Percentiles rank a stretch among this genome's conserved stretches.
Evolutionary conservation across 371 early-diverging fungal genomes (phyloP).

Genomic region (Mucor racemosus): DNA sequence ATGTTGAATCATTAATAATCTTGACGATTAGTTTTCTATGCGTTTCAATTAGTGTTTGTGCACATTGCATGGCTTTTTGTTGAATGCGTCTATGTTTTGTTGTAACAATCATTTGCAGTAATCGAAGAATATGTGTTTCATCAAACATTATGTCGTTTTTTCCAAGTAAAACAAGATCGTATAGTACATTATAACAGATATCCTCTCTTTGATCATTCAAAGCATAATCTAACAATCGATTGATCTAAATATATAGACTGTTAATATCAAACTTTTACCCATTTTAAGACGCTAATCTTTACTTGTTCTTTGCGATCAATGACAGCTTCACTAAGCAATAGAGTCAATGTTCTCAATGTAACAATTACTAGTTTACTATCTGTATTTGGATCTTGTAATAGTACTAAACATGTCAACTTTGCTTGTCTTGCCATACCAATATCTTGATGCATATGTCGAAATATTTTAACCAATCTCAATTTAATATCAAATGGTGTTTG

Average conservation of each 20-base stretch:
- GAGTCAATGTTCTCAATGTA: slow-evolving; percentile 53
- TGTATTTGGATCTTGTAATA: slow-evolving; percentile 43
- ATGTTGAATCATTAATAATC: neutral
- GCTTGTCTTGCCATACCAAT: slow-evolving; percentile 59
- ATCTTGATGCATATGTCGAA: slow-evolving; percentile 66
- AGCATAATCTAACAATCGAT: slow-evolving; percentile 42
- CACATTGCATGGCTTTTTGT: slow-evolving; percentile 29
- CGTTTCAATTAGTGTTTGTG: slow-evolving; percentile 22
- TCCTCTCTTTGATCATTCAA: slow-evolving; percentile 37
- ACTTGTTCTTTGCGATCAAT: slow-evolving; percentile 58
- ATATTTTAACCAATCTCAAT: slow-evolving; percentile 52
- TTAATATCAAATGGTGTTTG: slow-evolving; percentile 46
- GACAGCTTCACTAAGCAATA: slow-evolving; percentile 51
- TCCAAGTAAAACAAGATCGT: slow-evolving; percentile 39
- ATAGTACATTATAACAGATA: slow-evolving; percentile 31
- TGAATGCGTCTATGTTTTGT: slow-evolving; percentile 9
- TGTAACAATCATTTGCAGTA: slow-evolving; percentile 19
- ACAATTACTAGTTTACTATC: slow-evolving; percentile 48
- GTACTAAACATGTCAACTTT: slow-evolving; percentile 46
- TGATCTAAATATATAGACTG: slow-evolving; percentile 27
- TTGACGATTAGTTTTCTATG: slow-evolving; percentile 27
- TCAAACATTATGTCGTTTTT: slow-evolving; percentile 40
- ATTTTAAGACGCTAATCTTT: neutral
- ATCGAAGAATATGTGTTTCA: slow-evolving; percentile 28
- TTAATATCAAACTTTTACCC: too few relatives aligned